A percentile compares a stretch with the other conserved stretches of the same genome.
Conservation (phyloP, 2,329 filamentous ascomycete species). For the Acrocalymma vagum region DNA sequence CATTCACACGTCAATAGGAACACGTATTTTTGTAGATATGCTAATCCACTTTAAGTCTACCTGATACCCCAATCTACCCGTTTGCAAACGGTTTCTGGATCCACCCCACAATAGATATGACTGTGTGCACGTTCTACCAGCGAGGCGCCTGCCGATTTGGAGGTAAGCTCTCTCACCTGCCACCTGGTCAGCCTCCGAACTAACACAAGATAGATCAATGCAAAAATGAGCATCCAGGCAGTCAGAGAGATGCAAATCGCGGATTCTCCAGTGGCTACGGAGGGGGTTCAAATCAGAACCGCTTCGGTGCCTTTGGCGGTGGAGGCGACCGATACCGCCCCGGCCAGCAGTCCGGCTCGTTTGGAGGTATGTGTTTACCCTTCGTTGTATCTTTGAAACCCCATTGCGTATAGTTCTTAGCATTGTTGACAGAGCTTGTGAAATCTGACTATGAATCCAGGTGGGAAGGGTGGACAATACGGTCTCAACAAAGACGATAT, state of each 20-base stretch:
- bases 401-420: constrained; percentile 1
- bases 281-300: constrained; percentile 45
- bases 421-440: not conserved
- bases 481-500: constrained; percentile 40
- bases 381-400: not conserved
- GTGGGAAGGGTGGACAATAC: constrained; percentile 31
- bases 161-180: constrained; percentile 53
- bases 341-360: constrained; percentile 39
- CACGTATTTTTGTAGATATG: constrained; percentile 9
- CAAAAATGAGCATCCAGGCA: constrained; percentile 67
- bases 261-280: constrained; percentile 33
- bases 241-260: constrained; percentile 33
- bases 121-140: constrained; percentile 70
- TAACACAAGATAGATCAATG: constrained; percentile 60
- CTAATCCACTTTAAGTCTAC: constrained; percentile 24
- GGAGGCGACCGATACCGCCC: constrained; percentile 43
- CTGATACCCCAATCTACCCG: constrained; percentile 4
- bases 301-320: constrained; percentile 63
- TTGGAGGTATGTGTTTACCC: constrained; percentile 48
- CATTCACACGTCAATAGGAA: no score
- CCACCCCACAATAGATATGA: constrained; percentile 40
- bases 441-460: not conserved
- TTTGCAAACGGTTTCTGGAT: not conserved
- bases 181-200: constrained; percentile 1
- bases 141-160: constrained; percentile 72